Evolutionary conservation across 805 yeast genomes (phyloP).

Genomic region (Tanozyma kutaoensis): DNA sequence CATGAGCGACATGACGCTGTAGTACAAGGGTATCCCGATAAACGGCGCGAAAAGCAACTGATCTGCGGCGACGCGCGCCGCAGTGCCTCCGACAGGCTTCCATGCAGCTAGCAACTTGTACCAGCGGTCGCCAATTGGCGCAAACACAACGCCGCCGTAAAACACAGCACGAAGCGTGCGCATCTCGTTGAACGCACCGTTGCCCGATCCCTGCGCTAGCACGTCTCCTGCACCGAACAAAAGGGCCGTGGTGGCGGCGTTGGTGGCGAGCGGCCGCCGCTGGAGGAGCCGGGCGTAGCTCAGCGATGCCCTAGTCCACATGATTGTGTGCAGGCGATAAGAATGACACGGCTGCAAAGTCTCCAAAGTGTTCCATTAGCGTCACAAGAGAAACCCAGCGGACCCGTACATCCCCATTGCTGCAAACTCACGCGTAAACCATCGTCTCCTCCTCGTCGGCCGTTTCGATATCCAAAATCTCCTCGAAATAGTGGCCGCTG

Average conservation of each 20-base stretch:
- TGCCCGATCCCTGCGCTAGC: constrained; percentile 41
- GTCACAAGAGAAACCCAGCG: no score
- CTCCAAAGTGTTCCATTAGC: no score
- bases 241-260: constrained; percentile 34
- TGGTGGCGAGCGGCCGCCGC: constrained; percentile 29
- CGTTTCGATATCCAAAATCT: constrained; percentile 25
- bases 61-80: constrained; percentile 47
- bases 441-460: constrained; percentile 19
- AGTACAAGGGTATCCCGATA: constrained; percentile 59
- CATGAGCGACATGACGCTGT: constrained; percentile 49
- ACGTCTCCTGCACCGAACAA: constrained; percentile 67
- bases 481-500: constrained; percentile 21
- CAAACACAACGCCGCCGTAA: constrained; percentile 65
- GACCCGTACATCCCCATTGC: no score
- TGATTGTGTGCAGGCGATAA: no score
- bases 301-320: no score
- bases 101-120: constrained; percentile 37
- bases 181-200: constrained; percentile 27
- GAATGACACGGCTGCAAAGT: no score
- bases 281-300: constrained; percentile 12
- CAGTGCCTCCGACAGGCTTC: constrained; percentile 6
- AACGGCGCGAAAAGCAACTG: constrained; percentile 71
- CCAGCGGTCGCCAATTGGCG: constrained; percentile 68
- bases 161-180: constrained; percentile 51
- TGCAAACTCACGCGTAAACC: constrained; percentile 15